Evolutionary conservation across 2,329 filamentous ascomycete species (phyloP), one percentile per base, ranked within the genome.

Genomic region (Colletotrichum truncatum): DNA sequence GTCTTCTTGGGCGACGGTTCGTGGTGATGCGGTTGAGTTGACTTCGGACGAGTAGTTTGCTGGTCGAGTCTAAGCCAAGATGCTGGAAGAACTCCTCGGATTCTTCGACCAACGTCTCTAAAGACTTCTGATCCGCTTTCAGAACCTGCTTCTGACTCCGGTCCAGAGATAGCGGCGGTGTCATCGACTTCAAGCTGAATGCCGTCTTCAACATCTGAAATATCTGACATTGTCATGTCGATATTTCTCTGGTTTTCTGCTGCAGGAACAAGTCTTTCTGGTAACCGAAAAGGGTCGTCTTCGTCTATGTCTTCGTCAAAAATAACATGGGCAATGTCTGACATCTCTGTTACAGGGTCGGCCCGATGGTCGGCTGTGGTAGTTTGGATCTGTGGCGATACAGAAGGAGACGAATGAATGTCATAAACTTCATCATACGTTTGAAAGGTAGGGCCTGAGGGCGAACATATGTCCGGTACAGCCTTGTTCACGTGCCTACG

Each of bases 31-130:
- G 73, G 75, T 59, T 74, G 75, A 53, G 72, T 67, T 34, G 70
- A 71, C 58, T 75, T 78, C 62, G 45, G 39, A 10, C 62, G 67
- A 10, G n/a, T 70, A 14, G 58, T 72, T 72, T 69, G 71, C 75
- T 86, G 83, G 70, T 90, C 87, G 23, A 91, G 74, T 41, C 88
- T 84, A 59, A 91, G 80, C 85, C 88, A 90, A 6, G 89, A 91
- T n/a, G 89, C 89, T 38, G 89, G 89, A 45, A 91, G 80, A 7
- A 91, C 88, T 21, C 88, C 88, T 56, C 82, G 82, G 49, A 91
- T 87, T 54, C 81, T 80, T 55, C 76, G 82, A 34, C 78, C 78
- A 60, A 80, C 62, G 26, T 55, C 77, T 18, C 71, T 73, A 25
- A 79, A 77, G 11, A 77, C 71, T 23, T 85, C 81, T 2, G 77